Evolutionary conservation across 441 rosid genomes (phyloP).

Genomic region (Brassica balearica): DNA sequence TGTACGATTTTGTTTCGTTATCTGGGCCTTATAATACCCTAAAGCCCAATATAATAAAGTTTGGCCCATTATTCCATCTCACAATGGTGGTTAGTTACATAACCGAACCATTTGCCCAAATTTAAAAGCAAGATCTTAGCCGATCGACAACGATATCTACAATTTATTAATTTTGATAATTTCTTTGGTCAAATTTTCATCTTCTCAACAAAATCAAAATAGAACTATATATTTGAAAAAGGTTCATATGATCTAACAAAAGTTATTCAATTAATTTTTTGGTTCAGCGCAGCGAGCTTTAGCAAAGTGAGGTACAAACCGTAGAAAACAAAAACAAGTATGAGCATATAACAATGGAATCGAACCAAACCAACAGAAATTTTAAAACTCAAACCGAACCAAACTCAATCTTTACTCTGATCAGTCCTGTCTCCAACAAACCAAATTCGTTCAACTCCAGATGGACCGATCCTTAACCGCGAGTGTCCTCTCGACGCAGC

Average conservation of each 20-base stretch:
- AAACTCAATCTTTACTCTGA: background rate
- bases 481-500: conserved; percentile 33
- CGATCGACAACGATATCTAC: no score
- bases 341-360: background rate
- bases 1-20: background rate
- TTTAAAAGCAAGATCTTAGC: background rate
- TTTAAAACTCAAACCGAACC: background rate
- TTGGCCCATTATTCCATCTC: background rate
- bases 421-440: background rate
- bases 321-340: background rate
- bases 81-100: background rate
- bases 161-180: background rate
- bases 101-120: background rate
- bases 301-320: background rate
- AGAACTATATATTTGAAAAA: background rate
- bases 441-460: conserved; percentile 54
- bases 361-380: conserved; percentile 1
- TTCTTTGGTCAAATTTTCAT: background rate
- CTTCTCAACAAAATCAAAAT: background rate
- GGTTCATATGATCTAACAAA: background rate
- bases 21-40: background rate
- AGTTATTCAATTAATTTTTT: background rate
- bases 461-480: conserved; percentile 53
- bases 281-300: background rate
- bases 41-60: conserved; percentile 2